Conservation (phyloP, 1,139 yeast species). For the Candida sojae region DNA sequence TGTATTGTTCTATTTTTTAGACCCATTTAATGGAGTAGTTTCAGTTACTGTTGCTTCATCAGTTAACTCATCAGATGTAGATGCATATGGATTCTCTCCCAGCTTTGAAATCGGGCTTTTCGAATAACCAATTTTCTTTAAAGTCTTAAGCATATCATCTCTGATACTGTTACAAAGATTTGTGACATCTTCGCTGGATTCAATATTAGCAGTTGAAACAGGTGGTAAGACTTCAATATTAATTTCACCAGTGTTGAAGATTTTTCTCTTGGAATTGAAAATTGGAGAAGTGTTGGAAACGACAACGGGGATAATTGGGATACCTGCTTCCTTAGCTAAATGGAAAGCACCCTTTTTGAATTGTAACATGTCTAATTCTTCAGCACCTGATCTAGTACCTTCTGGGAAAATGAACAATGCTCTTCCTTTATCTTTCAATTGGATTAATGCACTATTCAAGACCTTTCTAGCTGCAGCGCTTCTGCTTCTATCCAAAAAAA, state of each 20-base stretch:
- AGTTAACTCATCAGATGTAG: conserved; percentile 9
- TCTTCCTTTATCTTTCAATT: conserved; percentile 60
- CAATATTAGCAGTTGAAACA: conserved; percentile 54
- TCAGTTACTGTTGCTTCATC: conserved; percentile 21
- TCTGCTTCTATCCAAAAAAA: conserved; percentile 84
- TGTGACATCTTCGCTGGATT: conserved; percentile 59
- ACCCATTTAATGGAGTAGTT: conserved; percentile 19
- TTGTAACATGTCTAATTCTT: conserved; percentile 70
- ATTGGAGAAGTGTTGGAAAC: conserved; percentile 82
- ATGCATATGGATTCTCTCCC: conserved; percentile 11
- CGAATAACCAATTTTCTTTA: conserved; percentile 37
- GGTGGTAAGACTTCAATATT: conserved; percentile 69
- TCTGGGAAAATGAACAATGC: conserved; percentile 89
- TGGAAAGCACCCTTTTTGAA: conserved; percentile 98
- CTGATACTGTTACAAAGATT: conserved; percentile 43
- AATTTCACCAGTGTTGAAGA: conserved; percentile 65
- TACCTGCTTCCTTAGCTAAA: conserved; percentile 87
- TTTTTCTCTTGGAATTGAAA: conserved; percentile 56
- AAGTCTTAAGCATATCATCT: conserved; percentile 30
- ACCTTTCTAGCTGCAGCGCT: conserved; percentile 75
- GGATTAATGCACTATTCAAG: conserved; percentile 65
- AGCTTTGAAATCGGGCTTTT: conserved; percentile 14
- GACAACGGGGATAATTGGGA: conserved; percentile 87
- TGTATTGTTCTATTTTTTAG: background rate
- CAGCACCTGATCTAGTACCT: conserved; percentile 86